Base-by-base conservation (phyloP, 495 filamentous ascomycete species). In the Xylaria sp. region DNA sequence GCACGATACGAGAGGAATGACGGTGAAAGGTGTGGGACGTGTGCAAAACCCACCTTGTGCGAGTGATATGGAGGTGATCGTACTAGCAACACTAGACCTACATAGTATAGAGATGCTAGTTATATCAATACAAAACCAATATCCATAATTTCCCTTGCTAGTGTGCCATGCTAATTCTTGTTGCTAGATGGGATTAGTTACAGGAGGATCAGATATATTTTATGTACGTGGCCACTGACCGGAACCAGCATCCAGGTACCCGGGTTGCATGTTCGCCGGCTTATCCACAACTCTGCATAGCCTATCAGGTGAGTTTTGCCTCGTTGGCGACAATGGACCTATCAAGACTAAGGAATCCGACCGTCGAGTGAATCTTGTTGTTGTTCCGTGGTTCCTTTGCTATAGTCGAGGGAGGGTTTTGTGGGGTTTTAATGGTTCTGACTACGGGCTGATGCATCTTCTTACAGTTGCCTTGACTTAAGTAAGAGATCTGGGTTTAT, bases 51-150 rank as follows among this genome's bases (percentile, higher is more conserved):
- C 21, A 35, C 69, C 29, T 26, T 57, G 35, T 65, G 61, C 55
- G 69, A 71, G 69, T 66, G 61, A 71, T 50, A 59, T 33, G 40
- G 8, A 50, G 69, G 61, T 21, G 29, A 33, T 43, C 21, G 46
- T 71, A 59, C 61, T 40, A 66, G 69, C 69, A 66, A 41, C 37
- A 59, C 61, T 71, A 59, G 35, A 35, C 69, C 50, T 65, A 65
- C 48, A 40, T 53, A 52, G 41, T 50, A 66, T 66, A 66, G 50
- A 66, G 48, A 29, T 40, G 61, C 69, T 71, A 50, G 44, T 70
- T 55, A 50, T 61, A 46, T 64, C 46, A 64, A 64, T 70, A 63
- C 37, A 24, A 57, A 31, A 43, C 7, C n/a, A 70, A 7, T 57
- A 61, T 63, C 26, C 58, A 35, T 55, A 57, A 31, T 8, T 15